Evolutionary conservation across 2,329 filamentous ascomycete species (phyloP).

Genomic region (Claviceps quebecensis): DNA sequence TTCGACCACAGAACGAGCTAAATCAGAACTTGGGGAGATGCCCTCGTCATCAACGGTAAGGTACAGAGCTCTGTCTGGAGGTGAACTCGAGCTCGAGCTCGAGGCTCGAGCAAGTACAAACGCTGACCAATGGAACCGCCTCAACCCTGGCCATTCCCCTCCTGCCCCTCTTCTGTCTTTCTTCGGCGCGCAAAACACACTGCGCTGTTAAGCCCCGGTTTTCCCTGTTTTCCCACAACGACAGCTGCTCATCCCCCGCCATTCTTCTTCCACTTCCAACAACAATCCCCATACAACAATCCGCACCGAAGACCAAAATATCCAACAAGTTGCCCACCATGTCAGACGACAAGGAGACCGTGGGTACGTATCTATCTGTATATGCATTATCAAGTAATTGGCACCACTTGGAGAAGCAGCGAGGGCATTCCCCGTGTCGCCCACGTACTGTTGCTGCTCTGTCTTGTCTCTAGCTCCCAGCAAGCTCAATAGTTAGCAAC

Average conservation of each 20-base stretch:
- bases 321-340: slow-evolving; percentile 19
- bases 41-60: too few relatives aligned
- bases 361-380: slow-evolving; percentile 22
- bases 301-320: background rate
- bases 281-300: background rate
- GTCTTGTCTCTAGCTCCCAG: background rate
- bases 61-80: too few relatives aligned
- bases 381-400: too few relatives aligned
- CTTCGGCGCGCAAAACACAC: background rate
- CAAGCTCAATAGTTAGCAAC: background rate
- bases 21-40: too few relatives aligned
- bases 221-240: slow-evolving; percentile 2
- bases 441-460: background rate
- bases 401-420: background rate
- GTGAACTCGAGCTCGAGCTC: too few relatives aligned
- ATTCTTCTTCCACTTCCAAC: slow-evolving; percentile 1
- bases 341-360: slow-evolving; percentile 31
- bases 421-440: background rate
- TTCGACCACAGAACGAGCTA: too few relatives aligned
- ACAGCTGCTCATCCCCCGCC: slow-evolving; percentile 3
- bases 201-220: background rate
- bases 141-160: background rate
- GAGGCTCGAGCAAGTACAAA: too few relatives aligned
- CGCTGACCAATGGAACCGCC: background rate
- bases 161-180: slow-evolving; percentile 1